These are phyloP conservation scores for Pistacia vera DNA, from an alignment of 345 rosid species.

Conservation along the genomic window DNA sequence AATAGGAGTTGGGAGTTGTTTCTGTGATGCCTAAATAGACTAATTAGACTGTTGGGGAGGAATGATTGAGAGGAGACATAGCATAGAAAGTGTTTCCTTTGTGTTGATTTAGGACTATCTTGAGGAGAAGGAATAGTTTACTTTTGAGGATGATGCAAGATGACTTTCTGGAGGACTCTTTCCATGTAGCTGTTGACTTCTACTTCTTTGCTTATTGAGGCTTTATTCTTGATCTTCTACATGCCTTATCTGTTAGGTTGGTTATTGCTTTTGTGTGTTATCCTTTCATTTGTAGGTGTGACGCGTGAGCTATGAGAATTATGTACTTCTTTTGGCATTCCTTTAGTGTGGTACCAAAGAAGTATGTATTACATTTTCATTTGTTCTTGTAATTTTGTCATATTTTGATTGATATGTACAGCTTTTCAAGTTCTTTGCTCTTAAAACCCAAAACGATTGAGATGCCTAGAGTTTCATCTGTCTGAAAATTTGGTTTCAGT, in stretches of 20 bases:
- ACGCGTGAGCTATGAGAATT: too few species aligned
- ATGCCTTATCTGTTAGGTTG: neutral
- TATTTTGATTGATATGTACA: too few species aligned
- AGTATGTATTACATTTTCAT: too few species aligned
- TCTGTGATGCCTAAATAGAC: neutral
- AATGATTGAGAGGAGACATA: neutral
- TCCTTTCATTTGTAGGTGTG: too few species aligned
- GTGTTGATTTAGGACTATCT: neutral
- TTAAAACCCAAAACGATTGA: neutral
- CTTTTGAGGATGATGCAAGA: neutral
- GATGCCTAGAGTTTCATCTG: neutral
- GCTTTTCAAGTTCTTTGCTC: too few species aligned
- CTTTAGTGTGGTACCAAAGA: conserved; percentile 20
- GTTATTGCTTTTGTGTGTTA: conserved; percentile 30
- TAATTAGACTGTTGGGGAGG: neutral
- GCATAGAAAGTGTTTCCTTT: neutral
- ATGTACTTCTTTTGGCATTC: too few species aligned
- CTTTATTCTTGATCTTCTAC: neutral
- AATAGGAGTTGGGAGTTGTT: neutral
- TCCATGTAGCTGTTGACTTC: neutral
- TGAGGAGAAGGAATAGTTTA: neutral
- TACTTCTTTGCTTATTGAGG: neutral
- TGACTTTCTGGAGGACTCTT: neutral
- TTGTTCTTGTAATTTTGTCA: too few species aligned
- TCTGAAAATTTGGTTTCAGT: neutral